Base-by-base conservation (phyloP, 2,329 filamentous ascomycete species). In the Metarhizium guizhouense region DNA sequence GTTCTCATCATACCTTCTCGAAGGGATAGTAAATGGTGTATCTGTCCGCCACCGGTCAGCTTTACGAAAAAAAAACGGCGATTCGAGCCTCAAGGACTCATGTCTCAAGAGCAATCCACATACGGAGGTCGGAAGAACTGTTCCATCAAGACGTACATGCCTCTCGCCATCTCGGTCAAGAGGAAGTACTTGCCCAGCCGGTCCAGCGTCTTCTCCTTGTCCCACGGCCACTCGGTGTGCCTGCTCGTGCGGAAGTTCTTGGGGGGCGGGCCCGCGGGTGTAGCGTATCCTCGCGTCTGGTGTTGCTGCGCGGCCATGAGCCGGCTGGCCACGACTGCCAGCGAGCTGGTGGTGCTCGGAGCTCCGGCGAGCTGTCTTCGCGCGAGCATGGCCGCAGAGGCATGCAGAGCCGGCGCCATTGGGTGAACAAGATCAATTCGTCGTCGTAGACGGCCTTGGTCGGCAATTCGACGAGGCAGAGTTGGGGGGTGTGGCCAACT, bases 11-110 rank as follows among this genome's bases (percentile, higher is more conserved):
- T 74, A 84, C 81, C 81, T 99, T 99, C 73, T 99, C 94, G 74
- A 96, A 99, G 47, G 94, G 94, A 70, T 99, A 99, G 79, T 85
- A 96, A 69, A 99, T 99, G 52, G 94, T 99, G 75, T 97, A 96
- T 66, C 92, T 96, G 57, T 32, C 48, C 7, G 32, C n/a, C 25
- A 20, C 6, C 16, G 16, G 54, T 59, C 54, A 61, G 54, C 13
- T 8, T 13, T 10, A 30, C 6, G 20, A 48, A 20, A 20, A 8
- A 18, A 6, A 25, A 16, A 30, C n/a, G 13, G 16, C 36, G 13
- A 16, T 20, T 10, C 16, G n/a, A 38, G 7, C 2, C 16, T 40
- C n/a, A 7, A 14, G 25, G 25, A 5, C 6, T 7, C 43, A 38
- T 18, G 47, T 5, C 16, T 8, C 13, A 25, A 0, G 47, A 30